Evolutionary conservation across 2,329 filamentous ascomycete genomes (phyloP).

Genomic region (Penicillium sp.): DNA sequence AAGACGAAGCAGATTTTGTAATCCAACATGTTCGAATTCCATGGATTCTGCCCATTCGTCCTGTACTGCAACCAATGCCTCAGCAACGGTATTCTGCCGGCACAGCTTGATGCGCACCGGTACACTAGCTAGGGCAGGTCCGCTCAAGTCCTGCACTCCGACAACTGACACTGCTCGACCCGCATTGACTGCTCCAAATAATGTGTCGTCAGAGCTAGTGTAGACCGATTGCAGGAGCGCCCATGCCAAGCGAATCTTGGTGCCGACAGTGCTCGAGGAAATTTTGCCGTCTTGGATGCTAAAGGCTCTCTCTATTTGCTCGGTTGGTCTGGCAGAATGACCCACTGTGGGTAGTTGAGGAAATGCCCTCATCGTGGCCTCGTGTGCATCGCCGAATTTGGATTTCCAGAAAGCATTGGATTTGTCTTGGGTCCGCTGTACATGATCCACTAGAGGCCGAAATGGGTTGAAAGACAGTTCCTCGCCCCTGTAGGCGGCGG

Average conservation of each 20-base stretch:
- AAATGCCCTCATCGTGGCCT: not conserved
- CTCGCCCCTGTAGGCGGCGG: slow-evolving; percentile 12
- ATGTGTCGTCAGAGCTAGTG: slow-evolving; percentile 4
- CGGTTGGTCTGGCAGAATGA: not conserved
- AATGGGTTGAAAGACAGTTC: slow-evolving; percentile 9
- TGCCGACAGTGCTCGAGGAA: slow-evolving; percentile 1
- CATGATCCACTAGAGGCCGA: slow-evolving; percentile 15
- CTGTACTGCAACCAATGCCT: slow-evolving; percentile 5
- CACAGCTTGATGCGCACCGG: slow-evolving; percentile 1
- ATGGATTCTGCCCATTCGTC: slow-evolving; percentile 9
- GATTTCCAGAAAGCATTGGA: not conserved
- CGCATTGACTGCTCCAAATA: slow-evolving; percentile 13
- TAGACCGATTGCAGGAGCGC: slow-evolving; percentile 13
- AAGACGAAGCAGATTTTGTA: slow-evolving; percentile 19
- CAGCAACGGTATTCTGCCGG: not conserved
- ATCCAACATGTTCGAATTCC: slow-evolving; percentile 15
- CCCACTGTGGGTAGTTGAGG: slow-evolving; percentile 1
- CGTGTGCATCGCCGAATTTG: not conserved
- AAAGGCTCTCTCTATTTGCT: not conserved
- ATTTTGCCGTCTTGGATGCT: not conserved
- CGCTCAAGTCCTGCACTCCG: slow-evolving; percentile 9
- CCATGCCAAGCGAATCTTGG: slow-evolving; percentile 15
- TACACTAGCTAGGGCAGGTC: slow-evolving; percentile 10
- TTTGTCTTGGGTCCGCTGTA: not conserved
- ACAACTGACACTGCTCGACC: slow-evolving; percentile 10